These are phyloP conservation scores for Firmiana major DNA, from an alignment of 345 rosid species.

Conservation along the genomic window DNA sequence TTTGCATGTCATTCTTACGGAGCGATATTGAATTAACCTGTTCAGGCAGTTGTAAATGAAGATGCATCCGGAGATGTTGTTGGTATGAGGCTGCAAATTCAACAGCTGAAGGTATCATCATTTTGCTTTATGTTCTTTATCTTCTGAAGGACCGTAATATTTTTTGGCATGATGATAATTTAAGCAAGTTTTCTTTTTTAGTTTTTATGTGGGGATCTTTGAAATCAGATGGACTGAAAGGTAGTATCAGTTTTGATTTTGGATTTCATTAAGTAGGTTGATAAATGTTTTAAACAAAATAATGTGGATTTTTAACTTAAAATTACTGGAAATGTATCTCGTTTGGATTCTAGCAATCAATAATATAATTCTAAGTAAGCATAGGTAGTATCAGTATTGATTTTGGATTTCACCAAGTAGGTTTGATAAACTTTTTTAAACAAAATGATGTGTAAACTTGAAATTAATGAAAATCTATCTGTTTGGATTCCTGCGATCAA, in stretches of 20 bases:
- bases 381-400: background rate
- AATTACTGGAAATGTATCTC: background rate
- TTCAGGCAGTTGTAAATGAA: conserved; percentile 90
- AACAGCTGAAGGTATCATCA: conserved; percentile 73
- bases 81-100: conserved; percentile 91
- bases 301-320: background rate
- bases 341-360: background rate
- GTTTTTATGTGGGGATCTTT: background rate
- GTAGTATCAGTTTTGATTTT: background rate
- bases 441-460: no score
- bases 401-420: background rate
- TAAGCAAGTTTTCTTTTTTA: background rate
- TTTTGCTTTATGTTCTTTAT: background rate
- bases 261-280: background rate
- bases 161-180: background rate
- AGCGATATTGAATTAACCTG: conserved; percentile 7
- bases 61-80: conserved; percentile 97
- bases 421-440: no score
- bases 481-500: background rate
- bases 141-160: background rate
- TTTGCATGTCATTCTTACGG: conserved; percentile 1
- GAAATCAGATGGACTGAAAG: background rate
- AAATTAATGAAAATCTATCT: background rate
- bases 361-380: background rate
- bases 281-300: background rate